phyloP scores from a whole-genome alignment of 306 rosid species.

The Castanospermum australe region DNA sequence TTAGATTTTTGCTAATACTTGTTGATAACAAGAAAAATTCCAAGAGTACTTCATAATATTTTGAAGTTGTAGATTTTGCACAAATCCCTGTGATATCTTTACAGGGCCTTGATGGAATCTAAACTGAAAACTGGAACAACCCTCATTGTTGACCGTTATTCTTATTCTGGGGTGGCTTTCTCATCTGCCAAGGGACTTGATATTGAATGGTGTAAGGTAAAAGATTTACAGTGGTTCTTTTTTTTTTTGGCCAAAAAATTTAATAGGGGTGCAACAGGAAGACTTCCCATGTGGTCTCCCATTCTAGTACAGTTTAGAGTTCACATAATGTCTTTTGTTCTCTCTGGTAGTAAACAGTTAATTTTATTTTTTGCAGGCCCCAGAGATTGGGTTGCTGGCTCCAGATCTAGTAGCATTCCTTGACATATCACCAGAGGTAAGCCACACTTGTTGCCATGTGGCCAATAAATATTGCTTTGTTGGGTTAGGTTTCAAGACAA shows the following conservation, averaged over 20 bases:
- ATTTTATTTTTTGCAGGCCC: slow-evolving; percentile 59
- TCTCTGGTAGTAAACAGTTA: neutral
- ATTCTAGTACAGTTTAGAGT: neutral
- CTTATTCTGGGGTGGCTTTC: slow-evolving; percentile 96
- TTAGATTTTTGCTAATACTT: neutral
- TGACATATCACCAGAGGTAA: slow-evolving; percentile 86
- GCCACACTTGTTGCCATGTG: neutral
- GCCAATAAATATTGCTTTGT: slow-evolving; percentile 8
- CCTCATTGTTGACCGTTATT: slow-evolving; percentile 92
- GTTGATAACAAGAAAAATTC: neutral
- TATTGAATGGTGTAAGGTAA: slow-evolving; percentile 92
- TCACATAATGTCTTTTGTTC: neutral
- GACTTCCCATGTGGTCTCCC: neutral
- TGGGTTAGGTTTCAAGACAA: neutral
- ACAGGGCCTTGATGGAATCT: slow-evolving; percentile 84
- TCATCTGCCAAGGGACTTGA: slow-evolving; percentile 90
- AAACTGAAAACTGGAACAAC: slow-evolving; percentile 82
- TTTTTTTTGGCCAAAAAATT: neutral
- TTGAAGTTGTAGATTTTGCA: neutral
- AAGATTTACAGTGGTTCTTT: neutral
- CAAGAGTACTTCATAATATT: neutral
- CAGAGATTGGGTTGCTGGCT: slow-evolving; percentile 82
- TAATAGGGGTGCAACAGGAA: neutral
- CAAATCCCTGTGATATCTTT: neutral
- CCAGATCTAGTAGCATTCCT: slow-evolving; percentile 83